Evolutionary conservation across 345 rosid genomes (phyloP).

Genomic region (Noccaea bulbosa): DNA sequence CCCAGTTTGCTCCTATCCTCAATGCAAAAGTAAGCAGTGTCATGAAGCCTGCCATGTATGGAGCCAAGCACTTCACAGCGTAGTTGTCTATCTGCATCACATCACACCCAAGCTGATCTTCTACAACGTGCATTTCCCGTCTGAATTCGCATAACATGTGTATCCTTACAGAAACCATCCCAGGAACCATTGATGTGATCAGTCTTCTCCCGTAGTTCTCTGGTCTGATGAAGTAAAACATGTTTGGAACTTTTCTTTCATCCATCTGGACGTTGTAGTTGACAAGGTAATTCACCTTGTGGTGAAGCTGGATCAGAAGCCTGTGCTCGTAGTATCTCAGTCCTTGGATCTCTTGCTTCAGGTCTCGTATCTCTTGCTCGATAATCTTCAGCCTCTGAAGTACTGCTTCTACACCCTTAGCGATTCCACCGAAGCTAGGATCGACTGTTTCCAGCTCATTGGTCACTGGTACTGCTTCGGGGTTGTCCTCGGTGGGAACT

Average conservation of each 20-base stretch:
- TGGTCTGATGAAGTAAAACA: conserved; percentile 80
- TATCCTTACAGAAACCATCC: conserved; percentile 80
- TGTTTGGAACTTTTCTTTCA: conserved; percentile 88
- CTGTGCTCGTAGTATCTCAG: conserved; percentile 87
- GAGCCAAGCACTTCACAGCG: conserved; percentile 74
- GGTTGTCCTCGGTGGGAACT: conserved; percentile 52
- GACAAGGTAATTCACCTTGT: conserved; percentile 85
- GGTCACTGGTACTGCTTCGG: conserved; percentile 53
- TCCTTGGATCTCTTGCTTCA: conserved; percentile 97
- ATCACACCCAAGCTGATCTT: conserved; percentile 86
- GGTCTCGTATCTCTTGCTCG: conserved; percentile 90
- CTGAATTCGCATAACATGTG: conserved; percentile 93
- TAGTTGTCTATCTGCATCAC: conserved; percentile 88
- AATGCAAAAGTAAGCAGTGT: conserved; percentile 81
- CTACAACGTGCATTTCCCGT: conserved; percentile 90
- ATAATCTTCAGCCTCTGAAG: conserved; percentile 87
- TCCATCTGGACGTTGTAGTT: conserved; percentile 84
- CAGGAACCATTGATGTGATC: conserved; percentile 73
- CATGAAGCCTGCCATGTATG: conserved; percentile 88
- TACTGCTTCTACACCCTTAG: conserved; percentile 86
- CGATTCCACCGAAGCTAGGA: conserved; percentile 86
- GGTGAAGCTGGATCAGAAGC: conserved; percentile 85
- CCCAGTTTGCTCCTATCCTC: conserved; percentile 92
- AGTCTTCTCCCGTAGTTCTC: conserved; percentile 87
- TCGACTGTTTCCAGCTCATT: conserved; percentile 67